Conservation (phyloP, 306 rosid species). For the Vigna unguiculata region DNA sequence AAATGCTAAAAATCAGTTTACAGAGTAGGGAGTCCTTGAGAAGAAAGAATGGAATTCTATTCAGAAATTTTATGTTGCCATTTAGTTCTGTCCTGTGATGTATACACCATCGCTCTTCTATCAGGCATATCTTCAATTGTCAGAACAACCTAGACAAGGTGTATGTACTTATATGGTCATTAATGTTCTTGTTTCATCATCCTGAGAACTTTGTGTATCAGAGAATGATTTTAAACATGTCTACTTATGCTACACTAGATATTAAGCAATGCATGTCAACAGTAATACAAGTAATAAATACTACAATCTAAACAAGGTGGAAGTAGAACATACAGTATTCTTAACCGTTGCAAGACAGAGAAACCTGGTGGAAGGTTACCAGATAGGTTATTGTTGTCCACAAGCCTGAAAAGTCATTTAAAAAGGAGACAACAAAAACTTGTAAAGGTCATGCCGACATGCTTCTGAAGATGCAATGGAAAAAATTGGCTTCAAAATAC, state of each 20-base stretch:
- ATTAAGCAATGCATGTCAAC: constrained; percentile 2
- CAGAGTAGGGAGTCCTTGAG: not conserved
- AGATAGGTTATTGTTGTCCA: constrained; percentile 64
- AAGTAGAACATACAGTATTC: constrained; percentile 59
- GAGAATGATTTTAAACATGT: not conserved
- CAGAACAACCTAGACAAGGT: not conserved
- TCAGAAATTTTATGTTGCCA: not conserved
- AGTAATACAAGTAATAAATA: not conserved
- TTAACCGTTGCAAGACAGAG: constrained; percentile 44
- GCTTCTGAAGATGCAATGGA: constrained; percentile 6
- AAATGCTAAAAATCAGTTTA: not conserved
- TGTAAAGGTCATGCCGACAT: constrained; percentile 13
- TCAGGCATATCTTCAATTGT: not conserved
- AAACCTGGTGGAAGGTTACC: constrained; percentile 63
- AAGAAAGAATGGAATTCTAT: not conserved
- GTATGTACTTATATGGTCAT: not conserved
- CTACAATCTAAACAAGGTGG: constrained; percentile 33
- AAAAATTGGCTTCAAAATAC: constrained; percentile 46
- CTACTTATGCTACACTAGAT: not conserved
- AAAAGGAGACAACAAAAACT: constrained; percentile 24
- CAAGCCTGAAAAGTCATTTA: constrained; percentile 57
- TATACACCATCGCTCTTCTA: not conserved
- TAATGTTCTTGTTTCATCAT: not conserved
- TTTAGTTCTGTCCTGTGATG: not conserved
- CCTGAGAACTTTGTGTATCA: not conserved